Evolutionary conservation across 78 protist genomes (phyloP).

Genomic region (Creolimax fragrantissima): DNA sequence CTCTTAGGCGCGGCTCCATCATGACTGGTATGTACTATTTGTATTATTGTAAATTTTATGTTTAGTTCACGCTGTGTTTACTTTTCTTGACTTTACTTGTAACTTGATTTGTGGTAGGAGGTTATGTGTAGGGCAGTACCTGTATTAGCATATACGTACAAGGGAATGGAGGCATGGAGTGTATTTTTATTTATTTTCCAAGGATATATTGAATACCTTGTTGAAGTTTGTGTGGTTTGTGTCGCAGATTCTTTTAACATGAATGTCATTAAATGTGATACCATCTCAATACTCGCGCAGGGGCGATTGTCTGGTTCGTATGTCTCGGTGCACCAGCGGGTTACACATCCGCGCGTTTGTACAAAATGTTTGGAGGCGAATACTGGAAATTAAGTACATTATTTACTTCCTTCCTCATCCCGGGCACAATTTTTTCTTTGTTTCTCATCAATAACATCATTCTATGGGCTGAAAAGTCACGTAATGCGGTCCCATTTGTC

Average conservation of each 20-base stretch:
- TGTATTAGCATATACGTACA: too few species aligned
- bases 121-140: too few species aligned
- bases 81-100: too few species aligned
- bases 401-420: background rate
- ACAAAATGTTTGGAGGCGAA: conserved; percentile 61
- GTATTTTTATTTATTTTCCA: too few species aligned
- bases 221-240: too few species aligned
- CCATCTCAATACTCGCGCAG: background rate
- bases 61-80: too few species aligned
- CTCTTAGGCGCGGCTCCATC: background rate
- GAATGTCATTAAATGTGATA: background rate
- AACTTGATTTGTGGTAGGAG: too few species aligned
- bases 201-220: too few species aligned
- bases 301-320: conserved; percentile 78
- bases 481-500: conserved; percentile 73
- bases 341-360: conserved; percentile 68
- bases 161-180: too few species aligned
- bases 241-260: too few species aligned
- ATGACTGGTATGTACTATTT: background rate
- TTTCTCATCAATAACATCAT: conserved; percentile 74
- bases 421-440: conserved; percentile 51
- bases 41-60: background rate
- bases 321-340: conserved; percentile 73
- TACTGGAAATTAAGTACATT: conserved; percentile 68
- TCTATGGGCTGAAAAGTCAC: conserved; percentile 64